Evolutionary conservation across 495 filamentous ascomycete species (phyloP).

Genomic region (Penicillium maclennaniae): DNA sequence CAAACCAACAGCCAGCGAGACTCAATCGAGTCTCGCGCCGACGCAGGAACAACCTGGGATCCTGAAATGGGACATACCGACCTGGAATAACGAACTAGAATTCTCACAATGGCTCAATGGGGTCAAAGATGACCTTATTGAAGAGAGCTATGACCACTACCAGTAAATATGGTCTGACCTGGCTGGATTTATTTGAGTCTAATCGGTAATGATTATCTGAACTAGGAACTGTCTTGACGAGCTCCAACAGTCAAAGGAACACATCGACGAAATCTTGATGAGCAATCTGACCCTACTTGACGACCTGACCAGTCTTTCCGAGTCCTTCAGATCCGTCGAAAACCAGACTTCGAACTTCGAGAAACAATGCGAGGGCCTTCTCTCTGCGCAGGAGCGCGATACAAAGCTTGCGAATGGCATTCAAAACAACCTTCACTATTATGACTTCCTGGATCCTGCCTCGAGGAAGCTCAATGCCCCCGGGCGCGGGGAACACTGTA

Average conservation of each 20-base stretch:
- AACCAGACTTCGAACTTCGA: constrained; percentile 87
- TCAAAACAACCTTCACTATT: constrained; percentile 82
- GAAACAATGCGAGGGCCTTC: constrained; percentile 80
- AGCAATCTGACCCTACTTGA: constrained; percentile 70
- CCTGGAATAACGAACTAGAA: constrained; percentile 50
- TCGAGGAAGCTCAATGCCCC: constrained; percentile 84
- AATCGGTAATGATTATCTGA: constrained; percentile 5
- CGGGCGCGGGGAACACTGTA: constrained; percentile 78
- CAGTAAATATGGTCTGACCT: constrained; percentile 50
- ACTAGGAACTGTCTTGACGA: constrained; percentile 71
- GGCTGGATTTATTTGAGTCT: constrained; percentile 5
- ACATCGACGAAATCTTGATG: constrained; percentile 73
- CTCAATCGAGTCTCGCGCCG: constrained; percentile 18
- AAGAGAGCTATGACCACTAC: constrained; percentile 82
- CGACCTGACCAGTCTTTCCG: constrained; percentile 69
- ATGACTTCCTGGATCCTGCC: constrained; percentile 84
- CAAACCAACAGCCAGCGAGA: constrained; percentile 28
- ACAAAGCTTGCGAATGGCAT: constrained; percentile 75
- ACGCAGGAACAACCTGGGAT: constrained; percentile 17
- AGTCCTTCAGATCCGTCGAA: constrained; percentile 82
- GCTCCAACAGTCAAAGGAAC: constrained; percentile 70
- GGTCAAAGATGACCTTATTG: constrained; percentile 63
- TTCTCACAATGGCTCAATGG: constrained; percentile 61
- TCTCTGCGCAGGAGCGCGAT: constrained; percentile 73
- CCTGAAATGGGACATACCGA: constrained; percentile 9